Evolutionary conservation across 768 basidiomycete species (phyloP).

Genomic region (Leccinum pellstonianum): DNA sequence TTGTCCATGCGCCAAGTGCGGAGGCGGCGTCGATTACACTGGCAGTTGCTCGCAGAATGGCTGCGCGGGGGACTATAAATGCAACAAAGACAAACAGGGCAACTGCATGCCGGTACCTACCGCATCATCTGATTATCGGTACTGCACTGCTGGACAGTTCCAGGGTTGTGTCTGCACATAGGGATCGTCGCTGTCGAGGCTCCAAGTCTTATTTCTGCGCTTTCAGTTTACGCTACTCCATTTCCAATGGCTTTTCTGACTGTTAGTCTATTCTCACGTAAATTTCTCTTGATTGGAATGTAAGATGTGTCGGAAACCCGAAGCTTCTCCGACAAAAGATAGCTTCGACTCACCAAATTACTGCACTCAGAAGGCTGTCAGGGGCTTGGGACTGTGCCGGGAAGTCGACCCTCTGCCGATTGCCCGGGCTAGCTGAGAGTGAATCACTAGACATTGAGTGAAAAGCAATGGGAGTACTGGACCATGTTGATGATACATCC

Average conservation of each 20-base stretch:
- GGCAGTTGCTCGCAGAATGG: not conserved
- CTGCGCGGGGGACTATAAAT: not conserved
- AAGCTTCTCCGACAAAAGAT: too few relatives aligned
- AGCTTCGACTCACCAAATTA: not conserved
- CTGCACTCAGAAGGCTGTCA: too few relatives aligned
- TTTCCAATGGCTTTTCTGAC: not conserved
- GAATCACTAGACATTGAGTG: not conserved
- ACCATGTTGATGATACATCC: too few relatives aligned
- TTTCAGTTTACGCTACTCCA: not conserved
- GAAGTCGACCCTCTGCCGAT: not conserved
- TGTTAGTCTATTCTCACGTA: not conserved
- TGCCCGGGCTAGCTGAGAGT: too few relatives aligned
- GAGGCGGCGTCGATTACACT: not conserved
- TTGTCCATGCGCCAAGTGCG: not conserved
- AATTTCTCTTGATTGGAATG: too few relatives aligned
- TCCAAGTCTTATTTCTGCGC: not conserved
- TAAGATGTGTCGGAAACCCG: too few relatives aligned
- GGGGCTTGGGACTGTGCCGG: too few relatives aligned
- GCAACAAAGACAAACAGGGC: too few relatives aligned
- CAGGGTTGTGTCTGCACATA: not conserved
- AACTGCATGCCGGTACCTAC: too few relatives aligned
- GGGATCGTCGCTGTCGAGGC: not conserved
- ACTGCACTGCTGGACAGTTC: not conserved
- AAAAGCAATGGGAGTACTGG: too few relatives aligned
- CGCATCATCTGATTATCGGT: not conserved